A percentile compares a stretch with the other conserved stretches of the same genome.
These are phyloP conservation scores for Aspergillus sp. DNA, from an alignment of 2,329 filamentous ascomycete species.

Conservation along the genomic window DNA sequence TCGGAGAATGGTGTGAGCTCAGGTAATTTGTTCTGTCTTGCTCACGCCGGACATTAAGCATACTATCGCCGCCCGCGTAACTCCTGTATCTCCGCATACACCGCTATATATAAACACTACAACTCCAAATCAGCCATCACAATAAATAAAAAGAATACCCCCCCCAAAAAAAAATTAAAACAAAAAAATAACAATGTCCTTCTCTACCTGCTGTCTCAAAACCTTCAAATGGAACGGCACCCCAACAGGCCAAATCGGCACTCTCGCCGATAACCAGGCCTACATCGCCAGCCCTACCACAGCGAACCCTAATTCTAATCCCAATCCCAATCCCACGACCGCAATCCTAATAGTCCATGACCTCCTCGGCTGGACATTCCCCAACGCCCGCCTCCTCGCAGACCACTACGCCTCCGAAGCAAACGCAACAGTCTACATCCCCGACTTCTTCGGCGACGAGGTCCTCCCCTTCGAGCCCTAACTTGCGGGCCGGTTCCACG, in stretches of 20 bases:
- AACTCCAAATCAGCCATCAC: no score
- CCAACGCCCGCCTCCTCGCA: constrained; percentile 47
- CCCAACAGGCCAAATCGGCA: constrained; percentile 35
- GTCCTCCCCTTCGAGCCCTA: constrained; percentile 27
- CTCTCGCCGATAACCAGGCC: constrained; percentile 31
- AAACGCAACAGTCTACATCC: constrained; percentile 49
- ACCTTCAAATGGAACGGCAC: constrained; percentile 45
- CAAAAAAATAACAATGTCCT: not conserved
- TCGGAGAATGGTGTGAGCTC: no score
- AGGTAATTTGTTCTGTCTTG: no score
- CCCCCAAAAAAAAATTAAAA: no score
- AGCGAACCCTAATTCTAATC: constrained; percentile 9
- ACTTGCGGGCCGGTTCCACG: constrained; percentile 28
- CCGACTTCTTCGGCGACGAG: constrained; percentile 41
- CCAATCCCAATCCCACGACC: not conserved
- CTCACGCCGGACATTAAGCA: no score
- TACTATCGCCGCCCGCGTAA: no score
- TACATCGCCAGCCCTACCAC: constrained; percentile 41
- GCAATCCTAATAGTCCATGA: constrained; percentile 43
- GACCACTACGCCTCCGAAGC: constrained; percentile 49
- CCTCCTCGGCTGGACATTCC: constrained; percentile 47
- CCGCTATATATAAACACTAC: no score
- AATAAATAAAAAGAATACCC: no score
- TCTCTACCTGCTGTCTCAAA: constrained; percentile 20
- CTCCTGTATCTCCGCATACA: no score